Conservation (phyloP, 73 alveolate species). For the Loxodes magnus region DNA sequence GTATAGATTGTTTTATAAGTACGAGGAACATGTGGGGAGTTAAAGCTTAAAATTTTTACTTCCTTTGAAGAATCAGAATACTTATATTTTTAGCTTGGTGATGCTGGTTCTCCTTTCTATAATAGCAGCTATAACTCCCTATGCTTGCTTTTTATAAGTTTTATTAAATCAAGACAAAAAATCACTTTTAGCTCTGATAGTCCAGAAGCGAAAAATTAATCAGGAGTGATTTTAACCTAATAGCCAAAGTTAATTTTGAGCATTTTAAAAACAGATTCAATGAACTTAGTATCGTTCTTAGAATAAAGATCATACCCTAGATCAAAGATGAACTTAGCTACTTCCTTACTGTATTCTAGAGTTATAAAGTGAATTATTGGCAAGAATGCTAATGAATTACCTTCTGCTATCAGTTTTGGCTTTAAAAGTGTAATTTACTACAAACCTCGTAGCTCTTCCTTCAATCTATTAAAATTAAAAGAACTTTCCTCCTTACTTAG, state of each 20-base stretch:
- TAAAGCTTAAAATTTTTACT: too few relatives aligned
- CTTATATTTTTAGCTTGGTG: too few relatives aligned
- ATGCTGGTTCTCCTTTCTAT: too few relatives aligned
- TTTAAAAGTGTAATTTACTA: too few relatives aligned
- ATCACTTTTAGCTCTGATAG: slow-evolving; percentile 26
- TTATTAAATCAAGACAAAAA: slow-evolving; percentile 17
- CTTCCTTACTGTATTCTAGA: slow-evolving; percentile 22
- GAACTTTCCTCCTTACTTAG: too few relatives aligned
- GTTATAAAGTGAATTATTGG: slow-evolving; percentile 29
- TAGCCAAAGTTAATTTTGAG: slow-evolving; percentile 15
- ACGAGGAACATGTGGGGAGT: too few relatives aligned
- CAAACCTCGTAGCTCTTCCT: too few relatives aligned
- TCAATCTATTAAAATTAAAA: too few relatives aligned
- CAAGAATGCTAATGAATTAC: slow-evolving; percentile 20
- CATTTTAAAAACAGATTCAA: slow-evolving; percentile 27
- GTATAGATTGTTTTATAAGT: too few relatives aligned
- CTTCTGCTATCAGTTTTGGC: too few relatives aligned
- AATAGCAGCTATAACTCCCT: not conserved
- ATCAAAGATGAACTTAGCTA: slow-evolving; percentile 17
- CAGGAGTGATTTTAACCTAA: slow-evolving; percentile 11
- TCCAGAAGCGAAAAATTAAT: slow-evolving; percentile 24
- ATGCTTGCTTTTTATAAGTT: slow-evolving; percentile 13
- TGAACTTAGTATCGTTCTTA: slow-evolving; percentile 24
- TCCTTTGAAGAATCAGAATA: too few relatives aligned
- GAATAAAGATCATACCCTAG: slow-evolving; percentile 33